These are phyloP conservation scores for Thielaviopsis musarum DNA, from an alignment of 2,329 filamentous ascomycete genomes.

Conservation along the genomic window DNA sequence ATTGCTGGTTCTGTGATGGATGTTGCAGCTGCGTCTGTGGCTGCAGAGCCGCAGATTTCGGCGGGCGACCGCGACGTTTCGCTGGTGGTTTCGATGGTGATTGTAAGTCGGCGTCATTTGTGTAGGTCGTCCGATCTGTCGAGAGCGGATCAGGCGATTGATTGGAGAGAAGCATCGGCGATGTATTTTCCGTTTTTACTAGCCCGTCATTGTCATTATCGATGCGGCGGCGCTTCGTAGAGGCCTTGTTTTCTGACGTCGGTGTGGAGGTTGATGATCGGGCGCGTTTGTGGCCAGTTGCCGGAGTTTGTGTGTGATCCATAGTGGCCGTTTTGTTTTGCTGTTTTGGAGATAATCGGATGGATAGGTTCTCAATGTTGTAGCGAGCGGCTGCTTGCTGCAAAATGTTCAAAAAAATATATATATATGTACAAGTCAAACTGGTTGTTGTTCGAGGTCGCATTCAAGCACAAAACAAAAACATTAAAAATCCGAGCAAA, in stretches of 20 bases:
- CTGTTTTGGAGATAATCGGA: background rate
- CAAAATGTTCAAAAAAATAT: background rate
- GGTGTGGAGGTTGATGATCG: conserved; percentile 8
- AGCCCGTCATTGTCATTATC: conserved; percentile 5
- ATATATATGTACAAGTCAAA: background rate
- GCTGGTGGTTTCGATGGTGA: background rate
- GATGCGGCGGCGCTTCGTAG: conserved; percentile 5
- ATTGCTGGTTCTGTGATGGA: background rate
- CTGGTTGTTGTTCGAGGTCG: background rate
- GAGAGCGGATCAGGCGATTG: background rate
- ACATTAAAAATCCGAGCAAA: background rate
- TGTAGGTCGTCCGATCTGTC: background rate
- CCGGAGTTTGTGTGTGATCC: conserved; percentile 3
- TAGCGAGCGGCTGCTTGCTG: background rate
- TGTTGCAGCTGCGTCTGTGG: background rate
- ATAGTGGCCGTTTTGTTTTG: background rate
- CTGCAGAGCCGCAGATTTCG: conserved; percentile 9
- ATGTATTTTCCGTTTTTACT: background rate
- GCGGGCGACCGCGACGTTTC: conserved; percentile 6
- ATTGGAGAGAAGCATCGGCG: background rate
- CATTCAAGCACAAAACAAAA: background rate
- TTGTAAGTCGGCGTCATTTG: background rate
- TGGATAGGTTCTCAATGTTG: background rate
- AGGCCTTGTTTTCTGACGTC: conserved; percentile 4
- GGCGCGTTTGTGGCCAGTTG: conserved; percentile 6